Percentiles rank a stretch among this genome's conserved stretches.
Conservation (phyloP, 768 basidiomycete genomes). For the Mycena indigotica region DNA sequence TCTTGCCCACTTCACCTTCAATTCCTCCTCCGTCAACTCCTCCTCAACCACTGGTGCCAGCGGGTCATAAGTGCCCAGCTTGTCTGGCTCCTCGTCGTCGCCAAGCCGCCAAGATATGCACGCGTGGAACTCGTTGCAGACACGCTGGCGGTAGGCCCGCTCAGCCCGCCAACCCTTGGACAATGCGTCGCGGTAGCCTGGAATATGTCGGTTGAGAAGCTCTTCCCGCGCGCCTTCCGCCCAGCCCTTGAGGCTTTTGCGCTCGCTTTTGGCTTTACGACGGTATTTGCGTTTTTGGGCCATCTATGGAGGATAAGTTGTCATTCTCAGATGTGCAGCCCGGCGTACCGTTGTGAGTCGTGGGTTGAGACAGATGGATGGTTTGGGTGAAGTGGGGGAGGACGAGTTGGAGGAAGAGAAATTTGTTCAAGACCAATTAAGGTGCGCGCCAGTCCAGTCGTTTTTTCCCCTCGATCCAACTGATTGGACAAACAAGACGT, state of each 20-base stretch:
- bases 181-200: neutral
- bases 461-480: no score
- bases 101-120: neutral
- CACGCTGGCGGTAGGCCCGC: neutral
- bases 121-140: slow-evolving; percentile 10
- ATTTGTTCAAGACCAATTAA: no score
- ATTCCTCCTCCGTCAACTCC: neutral
- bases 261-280: no score
- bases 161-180: neutral
- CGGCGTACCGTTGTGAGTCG: no score
- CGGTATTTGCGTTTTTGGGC: no score
- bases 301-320: no score
- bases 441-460: no score
- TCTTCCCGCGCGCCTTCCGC: slow-evolving; percentile 3
- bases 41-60: neutral
- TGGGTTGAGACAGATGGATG: no score
- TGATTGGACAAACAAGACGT: no score
- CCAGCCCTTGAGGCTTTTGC: slow-evolving; percentile 1
- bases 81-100: slow-evolving; percentile 1
- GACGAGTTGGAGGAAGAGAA: no score
- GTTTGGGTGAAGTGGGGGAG: no score
- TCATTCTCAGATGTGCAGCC: no score
- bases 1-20: neutral
- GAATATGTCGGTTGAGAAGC: neutral
- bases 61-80: neutral